Conservation (phyloP, 2,329 filamentous ascomycete genomes). For the Gyromitra esculenta region DNA sequence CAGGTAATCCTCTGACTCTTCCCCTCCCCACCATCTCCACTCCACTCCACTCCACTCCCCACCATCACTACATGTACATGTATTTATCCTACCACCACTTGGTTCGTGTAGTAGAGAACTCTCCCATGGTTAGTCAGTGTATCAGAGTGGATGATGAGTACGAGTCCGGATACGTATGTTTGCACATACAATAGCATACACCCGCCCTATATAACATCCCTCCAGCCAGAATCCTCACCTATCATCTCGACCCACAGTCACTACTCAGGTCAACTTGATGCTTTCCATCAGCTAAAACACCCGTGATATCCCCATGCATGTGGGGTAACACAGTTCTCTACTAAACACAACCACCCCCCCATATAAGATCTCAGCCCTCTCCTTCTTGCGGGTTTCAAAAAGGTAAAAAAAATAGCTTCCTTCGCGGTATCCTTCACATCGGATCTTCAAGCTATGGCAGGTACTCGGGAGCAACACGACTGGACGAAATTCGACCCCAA, state of each 20-base stretch:
- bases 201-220: too few relatives aligned
- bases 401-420: not conserved
- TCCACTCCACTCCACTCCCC: not conserved
- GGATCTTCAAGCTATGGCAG: not conserved
- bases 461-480: not conserved
- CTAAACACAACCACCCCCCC: not conserved
- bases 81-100: not conserved
- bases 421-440: not conserved
- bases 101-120: not conserved
- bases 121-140: too few relatives aligned
- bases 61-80: not conserved
- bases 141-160: not conserved
- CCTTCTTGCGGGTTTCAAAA: conserved; percentile 1
- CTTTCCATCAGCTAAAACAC: not conserved
- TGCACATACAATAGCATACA: not conserved
- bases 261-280: not conserved
- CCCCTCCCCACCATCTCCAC: too few relatives aligned
- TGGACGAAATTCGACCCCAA: not conserved
- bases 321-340: conserved; percentile 22
- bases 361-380: conserved; percentile 31
- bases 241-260: not conserved
- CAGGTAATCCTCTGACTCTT: not conserved
- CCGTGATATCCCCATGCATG: conserved; percentile 20
- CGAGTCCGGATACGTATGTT: not conserved
- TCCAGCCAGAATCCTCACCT: too few relatives aligned